Base-by-base conservation (phyloP, 2,329 filamentous ascomycete genomes). In the Penicillium janthinellum region DNA sequence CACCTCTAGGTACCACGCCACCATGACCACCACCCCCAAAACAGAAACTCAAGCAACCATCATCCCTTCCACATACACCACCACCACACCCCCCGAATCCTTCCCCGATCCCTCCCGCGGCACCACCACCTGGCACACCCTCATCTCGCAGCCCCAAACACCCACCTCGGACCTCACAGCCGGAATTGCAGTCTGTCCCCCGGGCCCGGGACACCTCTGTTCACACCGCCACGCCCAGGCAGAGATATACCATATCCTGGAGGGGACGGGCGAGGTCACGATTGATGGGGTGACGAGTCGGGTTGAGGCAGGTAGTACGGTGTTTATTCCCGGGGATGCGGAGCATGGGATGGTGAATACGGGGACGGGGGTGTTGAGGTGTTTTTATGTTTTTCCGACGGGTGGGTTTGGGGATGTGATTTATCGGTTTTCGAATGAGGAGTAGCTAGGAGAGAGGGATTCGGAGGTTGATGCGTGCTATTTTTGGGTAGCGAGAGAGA, bases 311-410 rank as follows among this genome's bases (percentile, higher is more conserved):
- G 78, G 77, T 4, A 71, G 65, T 50, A 71, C 74, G 7, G 69
- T 80, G 1, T 81, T 74, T 59, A 77, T 81, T 37, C 79, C 79
- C 0, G 75, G 77, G 0, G 67, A 80, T 70, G 75, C 77, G 2
- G 75, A 79, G 65, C 79, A 81, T 69, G 77, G 73, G 2, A 71
- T 79, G 53, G 61, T 64, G 14, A 77, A 77, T 60, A 62, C 61
- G 5, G 65, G 64, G 0, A 47, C 55, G 0, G 71, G 69, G 34
- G 67, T 72, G 5, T 59, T 79, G 54, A 67, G 62, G 54, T 79
- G 76, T 77, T 68, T 79, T 55, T 81, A 79, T 70, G 73, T 74
- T 3, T 79, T 79, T 65, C 69, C 78, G 0, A 71, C 67, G n/a
- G 70, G 70, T 20, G 62, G 59, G 4, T 79, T 80, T 67, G 71